Conservation (phyloP, 1,284 basidiomycete genomes). For the Trichosporon sp. region DNA sequence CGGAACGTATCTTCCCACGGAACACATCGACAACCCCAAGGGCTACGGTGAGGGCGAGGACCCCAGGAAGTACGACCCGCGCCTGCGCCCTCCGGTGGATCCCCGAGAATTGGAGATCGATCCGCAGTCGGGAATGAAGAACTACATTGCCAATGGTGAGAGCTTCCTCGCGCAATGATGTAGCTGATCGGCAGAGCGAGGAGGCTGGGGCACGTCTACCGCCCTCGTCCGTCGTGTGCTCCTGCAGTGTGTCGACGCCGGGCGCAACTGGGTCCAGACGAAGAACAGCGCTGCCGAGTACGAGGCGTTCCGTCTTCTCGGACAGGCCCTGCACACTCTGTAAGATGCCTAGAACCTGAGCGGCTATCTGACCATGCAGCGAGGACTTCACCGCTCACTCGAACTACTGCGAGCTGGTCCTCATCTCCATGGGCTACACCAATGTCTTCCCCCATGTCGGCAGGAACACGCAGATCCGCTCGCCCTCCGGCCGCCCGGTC, state of each 20-base stretch:
- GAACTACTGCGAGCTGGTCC: conserved; percentile 74
- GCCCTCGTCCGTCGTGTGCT: conserved; percentile 71
- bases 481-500: conserved; percentile 68
- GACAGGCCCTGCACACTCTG: conserved; percentile 53
- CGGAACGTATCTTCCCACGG: conserved; percentile 77
- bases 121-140: conserved; percentile 85
- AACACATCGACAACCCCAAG: conserved; percentile 80
- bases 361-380: not conserved
- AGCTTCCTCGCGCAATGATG: not conserved
- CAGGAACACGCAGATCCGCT: conserved; percentile 67
- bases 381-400: conserved; percentile 71
- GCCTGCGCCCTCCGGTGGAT: conserved; percentile 67
- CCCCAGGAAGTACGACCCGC: conserved; percentile 67
- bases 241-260: conserved; percentile 62
- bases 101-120: conserved; percentile 82
- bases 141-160: conserved; percentile 81
- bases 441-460: conserved; percentile 89
- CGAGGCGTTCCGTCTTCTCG: conserved; percentile 73
- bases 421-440: conserved; percentile 65
- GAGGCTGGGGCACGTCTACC: conserved; percentile 81
- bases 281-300: conserved; percentile 68
- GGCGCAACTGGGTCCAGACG: conserved; percentile 53
- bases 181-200: conserved; percentile 52
- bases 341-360: conserved; percentile 15
- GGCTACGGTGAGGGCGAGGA: conserved; percentile 83